Conservation (phyloP, 2,329 filamentous ascomycete species). For the Clonostachys byssicola region DNA sequence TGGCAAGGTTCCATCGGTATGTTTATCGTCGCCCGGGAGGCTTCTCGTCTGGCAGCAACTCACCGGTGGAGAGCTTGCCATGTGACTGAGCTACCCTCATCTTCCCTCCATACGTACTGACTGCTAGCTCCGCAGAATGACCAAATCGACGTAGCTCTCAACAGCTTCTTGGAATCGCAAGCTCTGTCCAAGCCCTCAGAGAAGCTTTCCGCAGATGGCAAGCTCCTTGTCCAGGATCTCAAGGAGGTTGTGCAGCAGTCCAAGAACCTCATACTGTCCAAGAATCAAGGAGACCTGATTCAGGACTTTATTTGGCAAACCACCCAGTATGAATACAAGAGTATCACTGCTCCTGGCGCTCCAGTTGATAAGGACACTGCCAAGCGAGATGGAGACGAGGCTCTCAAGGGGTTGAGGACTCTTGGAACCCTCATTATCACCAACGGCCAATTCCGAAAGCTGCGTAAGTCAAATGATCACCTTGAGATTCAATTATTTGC, state of each 20-base stretch:
- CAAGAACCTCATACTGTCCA: conserved; percentile 80
- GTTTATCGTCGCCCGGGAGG: conserved; percentile 17
- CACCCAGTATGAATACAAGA: conserved; percentile 64
- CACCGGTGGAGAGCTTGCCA: neutral
- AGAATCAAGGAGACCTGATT: conserved; percentile 90
- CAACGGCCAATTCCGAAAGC: conserved; percentile 93
- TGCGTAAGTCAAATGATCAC: conserved; percentile 51
- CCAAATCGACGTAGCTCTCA: conserved; percentile 92
- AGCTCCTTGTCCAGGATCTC: conserved; percentile 71
- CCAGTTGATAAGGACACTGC: conserved; percentile 73
- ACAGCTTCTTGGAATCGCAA: conserved; percentile 75
- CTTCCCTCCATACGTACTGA: too few species aligned
- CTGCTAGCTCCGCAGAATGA: conserved; percentile 59
- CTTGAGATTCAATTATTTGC: neutral
- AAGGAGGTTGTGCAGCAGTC: conserved; percentile 78
- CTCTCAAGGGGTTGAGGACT: conserved; percentile 79
- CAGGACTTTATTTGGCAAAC: conserved; percentile 98
- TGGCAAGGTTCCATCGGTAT: conserved; percentile 86
- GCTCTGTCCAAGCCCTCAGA: conserved; percentile 65
- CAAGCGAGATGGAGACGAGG: conserved; percentile 79
- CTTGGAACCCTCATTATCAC: conserved; percentile 87
- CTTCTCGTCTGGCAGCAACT: neutral
- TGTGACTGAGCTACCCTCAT: too few species aligned
- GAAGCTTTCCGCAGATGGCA: conserved; percentile 79
- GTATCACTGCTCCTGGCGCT: conserved; percentile 56